Conservation (phyloP, 1,284 basidiomycete genomes). For the Cryptococcus wingfieldii region DNA sequence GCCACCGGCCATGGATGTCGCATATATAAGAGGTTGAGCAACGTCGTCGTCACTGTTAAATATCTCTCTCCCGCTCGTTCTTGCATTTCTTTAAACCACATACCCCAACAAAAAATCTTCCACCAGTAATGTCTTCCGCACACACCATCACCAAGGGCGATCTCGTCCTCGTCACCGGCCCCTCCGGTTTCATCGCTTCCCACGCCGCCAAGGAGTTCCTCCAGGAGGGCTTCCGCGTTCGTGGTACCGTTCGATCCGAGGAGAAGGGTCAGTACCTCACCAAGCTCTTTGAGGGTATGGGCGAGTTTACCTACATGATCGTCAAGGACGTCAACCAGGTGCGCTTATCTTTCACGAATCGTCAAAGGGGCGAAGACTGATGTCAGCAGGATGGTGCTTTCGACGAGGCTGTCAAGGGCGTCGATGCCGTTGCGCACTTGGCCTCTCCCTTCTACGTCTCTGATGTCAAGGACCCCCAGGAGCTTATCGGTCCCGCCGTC, state of each 20-base stretch:
- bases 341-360: slow-evolving; percentile 1
- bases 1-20: too few species aligned
- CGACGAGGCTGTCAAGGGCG: slow-evolving; percentile 62
- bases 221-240: slow-evolving; percentile 48
- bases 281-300: slow-evolving; percentile 50
- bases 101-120: background rate
- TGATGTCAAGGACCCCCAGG: slow-evolving; percentile 45
- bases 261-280: slow-evolving; percentile 55
- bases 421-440: slow-evolving; percentile 55
- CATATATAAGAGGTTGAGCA: background rate
- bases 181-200: slow-evolving; percentile 27
- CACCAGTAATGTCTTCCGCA: slow-evolving; percentile 6
- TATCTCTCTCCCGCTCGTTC: background rate
- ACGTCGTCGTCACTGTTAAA: background rate
- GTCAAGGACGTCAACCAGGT: slow-evolving; percentile 58
- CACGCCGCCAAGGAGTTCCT: slow-evolving; percentile 29
- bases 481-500: slow-evolving; percentile 62
- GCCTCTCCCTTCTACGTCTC: slow-evolving; percentile 37
- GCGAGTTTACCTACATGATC: slow-evolving; percentile 53
- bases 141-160: slow-evolving; percentile 17
- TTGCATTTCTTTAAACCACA: background rate
- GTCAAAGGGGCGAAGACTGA: background rate
- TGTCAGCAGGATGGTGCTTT: slow-evolving; percentile 58
- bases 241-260: slow-evolving; percentile 57
- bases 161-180: slow-evolving; percentile 25